Evolutionary conservation across 768 basidiomycete species (phyloP).

Genomic region (Hypsizygus marmoreus): DNA sequence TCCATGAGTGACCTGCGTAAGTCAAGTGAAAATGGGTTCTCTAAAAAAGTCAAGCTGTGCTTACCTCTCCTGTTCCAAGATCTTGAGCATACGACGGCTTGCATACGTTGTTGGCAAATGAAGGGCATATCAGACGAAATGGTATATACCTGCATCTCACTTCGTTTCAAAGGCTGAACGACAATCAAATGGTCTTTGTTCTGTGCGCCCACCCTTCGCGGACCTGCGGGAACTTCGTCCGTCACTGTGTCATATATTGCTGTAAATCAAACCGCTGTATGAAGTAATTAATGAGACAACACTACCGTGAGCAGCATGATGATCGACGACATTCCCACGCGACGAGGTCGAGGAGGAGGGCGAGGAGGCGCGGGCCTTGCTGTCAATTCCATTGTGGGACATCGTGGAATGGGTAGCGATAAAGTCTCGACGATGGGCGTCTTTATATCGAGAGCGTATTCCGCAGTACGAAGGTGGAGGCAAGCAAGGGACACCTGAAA

Average conservation of each 20-base stretch:
- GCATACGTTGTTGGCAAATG: not conserved
- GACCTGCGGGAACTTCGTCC: constrained; percentile 48
- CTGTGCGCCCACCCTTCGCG: constrained; percentile 27
- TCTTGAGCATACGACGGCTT: constrained; percentile 94
- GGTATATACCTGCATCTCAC: constrained; percentile 78
- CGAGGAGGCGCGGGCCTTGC: constrained; percentile 53
- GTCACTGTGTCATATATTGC: constrained; percentile 48
- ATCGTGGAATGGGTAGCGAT: constrained; percentile 9
- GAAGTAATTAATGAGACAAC: constrained; percentile 24
- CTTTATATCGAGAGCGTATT: constrained; percentile 11
- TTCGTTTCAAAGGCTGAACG: constrained; percentile 84
- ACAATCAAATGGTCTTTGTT: constrained; percentile 54
- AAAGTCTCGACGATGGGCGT: constrained; percentile 3
- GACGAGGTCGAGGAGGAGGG: constrained; percentile 39
- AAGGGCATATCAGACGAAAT: not conserved
- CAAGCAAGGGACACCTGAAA: not conserved
- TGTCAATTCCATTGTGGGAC: constrained; percentile 39
- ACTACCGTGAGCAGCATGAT: constrained; percentile 66
- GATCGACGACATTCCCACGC: constrained; percentile 71
- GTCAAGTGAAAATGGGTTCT: not conserved
- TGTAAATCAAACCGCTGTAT: not conserved
- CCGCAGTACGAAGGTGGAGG: constrained; percentile 3
- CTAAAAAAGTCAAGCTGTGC: constrained; percentile 1
- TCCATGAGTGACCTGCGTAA: constrained; percentile 70
- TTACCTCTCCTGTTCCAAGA: constrained; percentile 64